Evolutionary conservation across 306 rosid species (phyloP), one percentile per base, ranked within the genome.

Genomic region (Dalbergia oliveri): DNA sequence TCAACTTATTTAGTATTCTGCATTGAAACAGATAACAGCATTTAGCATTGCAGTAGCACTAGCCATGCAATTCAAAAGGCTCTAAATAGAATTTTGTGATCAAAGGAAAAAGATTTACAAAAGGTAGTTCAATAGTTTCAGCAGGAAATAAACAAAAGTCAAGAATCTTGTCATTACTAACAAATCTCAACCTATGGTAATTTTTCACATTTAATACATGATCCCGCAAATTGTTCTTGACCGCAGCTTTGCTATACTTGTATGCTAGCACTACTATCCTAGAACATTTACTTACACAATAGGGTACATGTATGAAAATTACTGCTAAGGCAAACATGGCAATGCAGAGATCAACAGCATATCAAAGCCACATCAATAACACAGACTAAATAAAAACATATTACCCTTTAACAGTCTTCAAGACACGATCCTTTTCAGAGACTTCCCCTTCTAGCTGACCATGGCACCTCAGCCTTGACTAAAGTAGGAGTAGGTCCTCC

Each of bases 381-480:
- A 43, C 16, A 35, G 54, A 72, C 47, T n/a, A 71, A 18, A n/a
- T 66, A 65, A 11, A 82, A 66, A 35, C 21, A 6, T 8, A 72
- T 76, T 93, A 96, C 99, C 99, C 99, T 84, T 96, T 96, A 8
- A 96, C 92, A 59, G 98, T 93, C 88, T 93, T 96, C 86, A 91
- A 67, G 44, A 93, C 98, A 71, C 98, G 98, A 65, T 93, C 99
- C 78, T 89, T 91, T 0, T 96, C 99, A 79, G 99, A 91, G 89
- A 68, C 34, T 88, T 78, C 86, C 99, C 83, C 86, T 96, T 85
- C 93, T 90, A 51, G 89, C 93, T 62, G 99, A 96, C 99, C 99
- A 96, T 58, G 98, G 99, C 69, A 90, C 92, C 70, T 90, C 97
- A 44, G 98, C 99, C 86, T 93, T 96, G 79, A 88, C 86, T 64